phyloP scores from a whole-genome alignment of 441 rosid species.

The Euphorbia schlechtendalii region DNA sequence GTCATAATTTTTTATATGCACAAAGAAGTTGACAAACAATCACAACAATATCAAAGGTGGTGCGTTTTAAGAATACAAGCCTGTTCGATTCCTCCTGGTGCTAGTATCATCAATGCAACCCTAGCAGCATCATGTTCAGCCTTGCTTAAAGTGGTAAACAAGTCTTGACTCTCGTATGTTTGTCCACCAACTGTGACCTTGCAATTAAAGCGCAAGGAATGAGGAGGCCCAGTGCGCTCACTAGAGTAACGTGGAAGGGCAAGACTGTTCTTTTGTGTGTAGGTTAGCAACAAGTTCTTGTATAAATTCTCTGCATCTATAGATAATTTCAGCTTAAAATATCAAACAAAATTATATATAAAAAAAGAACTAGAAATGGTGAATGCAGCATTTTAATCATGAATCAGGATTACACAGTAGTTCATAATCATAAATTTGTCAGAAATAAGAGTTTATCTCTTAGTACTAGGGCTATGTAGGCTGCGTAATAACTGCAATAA shows the following conservation, averaged over 20 bases:
- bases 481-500: neutral
- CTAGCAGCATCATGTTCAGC: conserved; percentile 81
- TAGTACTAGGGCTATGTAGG: neutral
- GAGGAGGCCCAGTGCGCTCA: conserved; percentile 63
- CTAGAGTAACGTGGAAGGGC: conserved; percentile 41
- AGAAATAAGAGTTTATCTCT: neutral
- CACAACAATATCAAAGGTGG: conserved; percentile 1
- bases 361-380: neutral
- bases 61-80: conserved; percentile 28
- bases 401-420: neutral
- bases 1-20: neutral
- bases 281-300: conserved; percentile 50
- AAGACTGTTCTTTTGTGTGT: conserved; percentile 47
- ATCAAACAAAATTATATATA: neutral
- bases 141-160: conserved; percentile 47
- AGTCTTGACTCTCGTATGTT: conserved; percentile 38
- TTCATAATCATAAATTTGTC: neutral
- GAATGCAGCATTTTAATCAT: neutral
- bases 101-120: conserved; percentile 46
- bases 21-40: conserved; percentile 6
- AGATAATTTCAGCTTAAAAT: conserved; percentile 9
- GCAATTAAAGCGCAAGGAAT: conserved; percentile 52
- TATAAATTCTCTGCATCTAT: conserved; percentile 33
- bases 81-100: conserved; percentile 33
- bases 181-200: conserved; percentile 48